Evolutionary conservation across 345 rosid genomes (phyloP), one percentile per base, ranked within the genome.

Genomic region (Dipteronia sinensis): DNA sequence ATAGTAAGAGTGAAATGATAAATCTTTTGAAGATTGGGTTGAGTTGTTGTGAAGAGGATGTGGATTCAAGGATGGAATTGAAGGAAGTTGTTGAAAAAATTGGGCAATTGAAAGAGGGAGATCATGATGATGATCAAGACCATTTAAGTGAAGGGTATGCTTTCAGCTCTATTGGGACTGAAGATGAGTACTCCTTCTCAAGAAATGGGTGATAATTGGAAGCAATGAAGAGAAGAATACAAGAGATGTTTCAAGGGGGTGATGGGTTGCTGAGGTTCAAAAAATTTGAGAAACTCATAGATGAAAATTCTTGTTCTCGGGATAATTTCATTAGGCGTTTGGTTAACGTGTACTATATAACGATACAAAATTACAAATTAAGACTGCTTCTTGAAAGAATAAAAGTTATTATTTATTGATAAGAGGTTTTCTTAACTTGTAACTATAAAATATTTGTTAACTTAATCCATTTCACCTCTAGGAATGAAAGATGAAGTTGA

Each of bases 31-130:
- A 89, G 86, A 85, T 92, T 10, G 97, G 91, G 19, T 81, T 92
- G 88, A 86, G 91, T 71, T 92, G 97, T 72, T 92, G 94, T 12
- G 92, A 88, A 71, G 91, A 87, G 58, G 95, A 91, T 72, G 78
- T 51, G 9, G 91, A 87, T 53, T 74, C 78, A 29, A 83, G 95
- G 65, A 72, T 83, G 55, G 90, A 82, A 38, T 76, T 93, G 81
- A 80, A 67, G 42, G 89, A 89, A 22, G 91, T 85, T 2, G 81
- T 85, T 27, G 86, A 86, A 44, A 81, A 82, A 81, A 83, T 90
- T 72, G 91, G 82, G 78, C 58, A 76, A 61, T 61, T 93, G 69
- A 81, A 46, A 78, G 92, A 83, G 42, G 87, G 75, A 51, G 85
- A 76, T 3, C 17, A 17, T 1, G 81, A 81, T 4, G 83, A 74